A percentile compares a stretch with the other conserved stretches of the same genome.
phyloP scores from a whole-genome alignment of 495 filamentous ascomycete species.

The Lophiostoma macrostomum region DNA sequence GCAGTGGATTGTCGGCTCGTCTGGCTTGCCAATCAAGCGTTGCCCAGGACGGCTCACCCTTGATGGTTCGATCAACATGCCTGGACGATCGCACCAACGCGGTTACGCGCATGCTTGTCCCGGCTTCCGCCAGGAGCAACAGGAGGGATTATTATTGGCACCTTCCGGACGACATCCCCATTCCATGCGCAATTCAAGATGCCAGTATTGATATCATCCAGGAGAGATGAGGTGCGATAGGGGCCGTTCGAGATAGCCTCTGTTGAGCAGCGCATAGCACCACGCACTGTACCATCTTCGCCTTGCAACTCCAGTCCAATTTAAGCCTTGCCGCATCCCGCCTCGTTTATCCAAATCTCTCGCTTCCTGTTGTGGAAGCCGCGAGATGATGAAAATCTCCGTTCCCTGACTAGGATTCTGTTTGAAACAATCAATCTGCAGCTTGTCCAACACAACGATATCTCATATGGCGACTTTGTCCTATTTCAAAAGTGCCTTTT shows the following conservation, averaged over 20 bases:
- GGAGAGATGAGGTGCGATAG: no score
- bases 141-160: slow-evolving; percentile 1
- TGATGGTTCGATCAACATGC: not conserved
- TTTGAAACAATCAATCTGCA: slow-evolving; percentile 1
- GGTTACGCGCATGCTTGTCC: not conserved
- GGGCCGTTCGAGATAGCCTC: no score
- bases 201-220: no score
- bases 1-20: slow-evolving; percentile 2
- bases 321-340: no score
- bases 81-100: not conserved
- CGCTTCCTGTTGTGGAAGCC: no score
- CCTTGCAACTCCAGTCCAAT: no score
- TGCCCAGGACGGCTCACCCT: not conserved
- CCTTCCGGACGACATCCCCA: not conserved
- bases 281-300: no score
- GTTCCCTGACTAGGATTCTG: not conserved
- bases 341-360: no score
- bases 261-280: no score
- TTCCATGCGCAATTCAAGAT: not conserved
- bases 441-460: not conserved
- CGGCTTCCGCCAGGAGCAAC: not conserved
- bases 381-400: slow-evolving; percentile 4
- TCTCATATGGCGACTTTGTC: no score
- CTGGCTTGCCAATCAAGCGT: slow-evolving; percentile 2
- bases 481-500: no score